Base-by-base conservation (phyloP, 164 flowering plant species). In the Piper longum region DNA sequence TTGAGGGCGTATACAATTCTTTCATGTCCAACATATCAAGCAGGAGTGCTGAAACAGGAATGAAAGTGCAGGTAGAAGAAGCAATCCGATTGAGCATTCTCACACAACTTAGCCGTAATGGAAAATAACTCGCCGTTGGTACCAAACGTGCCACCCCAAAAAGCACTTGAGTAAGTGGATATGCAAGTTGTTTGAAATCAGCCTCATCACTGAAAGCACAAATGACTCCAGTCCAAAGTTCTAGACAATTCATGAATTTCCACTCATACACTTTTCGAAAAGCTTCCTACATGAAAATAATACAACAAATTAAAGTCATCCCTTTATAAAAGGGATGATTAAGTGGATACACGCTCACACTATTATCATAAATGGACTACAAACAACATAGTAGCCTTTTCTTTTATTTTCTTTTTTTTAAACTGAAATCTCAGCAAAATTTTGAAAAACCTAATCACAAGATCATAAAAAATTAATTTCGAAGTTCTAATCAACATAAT, bases 11-110 rank as follows among this genome's bases (percentile, higher is more conserved):
- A 68, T 81, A 79, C 68, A 93, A 65, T 75, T 93, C 96, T 73
- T 93, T 95, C 84, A 95, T 86, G 66, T 88, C 96, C 64, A 95
- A 75, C 95, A 87, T 87, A 80, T 95, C 97, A 71, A 88, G 57
- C 63, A 95, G 95, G 59, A 83, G 88, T 73, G 82, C 64, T 54
- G 95, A 80, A 65, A 95, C 87, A 26, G 99, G 99, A 60, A 86
- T 78, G 67, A 77, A 95, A 56, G 87, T 78, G 60, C 74, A 72
- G 4, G 88, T 88, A 26, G 93, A 72, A 69, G 87, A 83, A 74
- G 97, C 84, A 67, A 95, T 86, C 6, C 82, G 81, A 63, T 95
- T 95, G 52, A 95, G 96, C 99, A 91, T 95, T 77, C 80, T 87
- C 61, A 70, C 79, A 77, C 99, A 95, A 36, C 91, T 73, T 78